A percentile compares a stretch with the other conserved stretches of the same genome.
Evolutionary conservation across 352 stramenopile genomes (phyloP).

Genomic region (Pythium phragmitis): DNA sequence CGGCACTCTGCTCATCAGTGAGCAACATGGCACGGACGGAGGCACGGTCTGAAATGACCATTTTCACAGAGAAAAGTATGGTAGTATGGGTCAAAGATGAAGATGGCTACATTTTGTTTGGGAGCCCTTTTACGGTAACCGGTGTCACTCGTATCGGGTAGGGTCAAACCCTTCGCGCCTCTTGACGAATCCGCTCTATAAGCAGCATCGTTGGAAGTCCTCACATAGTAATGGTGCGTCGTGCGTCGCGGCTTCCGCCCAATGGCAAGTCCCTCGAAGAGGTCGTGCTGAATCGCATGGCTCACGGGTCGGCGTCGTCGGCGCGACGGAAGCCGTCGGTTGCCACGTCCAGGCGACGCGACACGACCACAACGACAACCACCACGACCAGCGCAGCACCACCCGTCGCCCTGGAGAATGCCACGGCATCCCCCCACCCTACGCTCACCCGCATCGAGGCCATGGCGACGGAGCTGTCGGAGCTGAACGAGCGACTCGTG

Average conservation of each 20-base stretch:
- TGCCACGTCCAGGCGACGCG: background rate
- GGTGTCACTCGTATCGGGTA: too few species aligned
- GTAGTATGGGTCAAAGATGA: too few species aligned
- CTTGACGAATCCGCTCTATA: too few species aligned
- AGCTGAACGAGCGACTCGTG: slow-evolving; percentile 29
- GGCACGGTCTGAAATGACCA: too few species aligned
- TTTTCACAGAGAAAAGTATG: too few species aligned
- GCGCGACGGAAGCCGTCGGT: slow-evolving; percentile 8
- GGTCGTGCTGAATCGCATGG: slow-evolving; percentile 55
- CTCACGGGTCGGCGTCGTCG: slow-evolving; percentile 13
- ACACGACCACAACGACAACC: background rate
- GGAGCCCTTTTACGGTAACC: background rate
- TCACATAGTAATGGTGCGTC: slow-evolving; percentile 50
- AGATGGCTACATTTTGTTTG: slow-evolving; percentile 10
- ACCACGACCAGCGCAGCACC: background rate
- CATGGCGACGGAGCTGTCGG: slow-evolving; percentile 28
- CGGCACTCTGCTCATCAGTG: too few species aligned
- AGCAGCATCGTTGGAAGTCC: background rate
- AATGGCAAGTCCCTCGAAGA: slow-evolving; percentile 67
- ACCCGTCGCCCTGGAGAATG: background rate
- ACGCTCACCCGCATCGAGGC: slow-evolving; percentile 26
- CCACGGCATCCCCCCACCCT: background rate
- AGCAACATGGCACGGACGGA: too few species aligned
- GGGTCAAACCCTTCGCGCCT: too few species aligned
- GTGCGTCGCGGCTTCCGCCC: slow-evolving; percentile 49